These are phyloP conservation scores for Pythium apleroticum DNA, from an alignment of 352 stramenopile species.

Conservation along the genomic window DNA sequence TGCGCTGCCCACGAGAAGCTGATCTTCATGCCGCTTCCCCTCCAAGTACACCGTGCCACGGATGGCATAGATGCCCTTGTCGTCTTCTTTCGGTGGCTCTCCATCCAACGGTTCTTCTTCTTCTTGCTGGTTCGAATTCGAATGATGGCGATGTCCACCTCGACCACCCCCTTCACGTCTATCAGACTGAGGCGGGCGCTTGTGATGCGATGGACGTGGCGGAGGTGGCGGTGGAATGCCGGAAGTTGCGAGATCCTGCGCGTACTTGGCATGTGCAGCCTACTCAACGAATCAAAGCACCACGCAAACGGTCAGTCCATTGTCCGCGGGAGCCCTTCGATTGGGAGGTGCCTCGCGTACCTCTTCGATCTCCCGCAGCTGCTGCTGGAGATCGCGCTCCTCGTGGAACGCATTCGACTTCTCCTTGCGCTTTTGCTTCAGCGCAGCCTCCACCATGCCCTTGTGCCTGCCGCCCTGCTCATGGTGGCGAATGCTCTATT, in stretches of 20 bases:
- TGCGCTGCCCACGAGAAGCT: conserved; percentile 62
- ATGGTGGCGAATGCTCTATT: conserved; percentile 80
- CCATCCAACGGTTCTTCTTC: conserved; percentile 22
- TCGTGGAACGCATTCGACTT: conserved; percentile 59
- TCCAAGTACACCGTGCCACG: conserved; percentile 76
- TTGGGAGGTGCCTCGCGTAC: conserved; percentile 13
- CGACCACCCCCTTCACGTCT: not conserved
- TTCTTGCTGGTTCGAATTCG: not conserved
- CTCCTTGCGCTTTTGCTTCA: conserved; percentile 72
- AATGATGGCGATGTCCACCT: conserved; percentile 4
- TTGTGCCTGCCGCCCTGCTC: conserved; percentile 78
- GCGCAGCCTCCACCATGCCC: conserved; percentile 62
- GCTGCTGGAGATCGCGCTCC: conserved; percentile 59
- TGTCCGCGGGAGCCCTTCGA: not conserved
- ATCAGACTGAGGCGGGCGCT: not conserved
- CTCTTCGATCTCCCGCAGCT: conserved; percentile 74
- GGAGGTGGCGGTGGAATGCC: conserved; percentile 39
- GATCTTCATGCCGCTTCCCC: conserved; percentile 69
- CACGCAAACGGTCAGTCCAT: not conserved
- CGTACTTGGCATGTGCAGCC: conserved; percentile 57
- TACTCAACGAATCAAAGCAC: conserved; percentile 5
- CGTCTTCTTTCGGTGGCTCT: conserved; percentile 47
- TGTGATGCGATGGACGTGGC: conserved; percentile 9
- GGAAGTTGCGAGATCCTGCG: conserved; percentile 46
- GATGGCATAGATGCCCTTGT: conserved; percentile 70